Evolutionary conservation across 345 rosid species (phyloP).

Genomic region (Rhodomyrtus tomentosa): DNA sequence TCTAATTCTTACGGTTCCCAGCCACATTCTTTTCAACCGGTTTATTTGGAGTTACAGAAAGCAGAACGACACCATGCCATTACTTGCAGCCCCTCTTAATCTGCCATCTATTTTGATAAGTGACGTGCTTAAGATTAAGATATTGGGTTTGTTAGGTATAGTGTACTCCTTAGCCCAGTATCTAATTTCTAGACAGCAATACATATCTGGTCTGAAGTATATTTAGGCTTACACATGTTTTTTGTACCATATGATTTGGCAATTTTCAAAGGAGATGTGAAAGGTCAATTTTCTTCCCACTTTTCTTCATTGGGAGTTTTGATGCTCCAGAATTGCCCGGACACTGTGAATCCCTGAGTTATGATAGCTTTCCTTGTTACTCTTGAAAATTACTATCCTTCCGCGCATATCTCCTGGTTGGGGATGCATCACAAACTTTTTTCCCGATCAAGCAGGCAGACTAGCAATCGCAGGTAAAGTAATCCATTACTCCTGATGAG

Average conservation of each 20-base stretch:
- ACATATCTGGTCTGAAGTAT: conserved; percentile 80
- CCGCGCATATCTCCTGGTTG: background rate
- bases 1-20: conserved; percentile 75
- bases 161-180: conserved; percentile 70
- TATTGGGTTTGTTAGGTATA: conserved; percentile 74
- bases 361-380: background rate
- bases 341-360: background rate
- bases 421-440: background rate
- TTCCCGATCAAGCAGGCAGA: background rate
- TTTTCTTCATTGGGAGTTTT: background rate
- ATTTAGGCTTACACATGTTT: conserved; percentile 38
- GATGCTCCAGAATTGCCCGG: conserved; percentile 2
- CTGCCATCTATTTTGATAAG: conserved; percentile 79
- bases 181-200: conserved; percentile 90
- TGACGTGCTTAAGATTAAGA: conserved; percentile 73
- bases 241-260: conserved; percentile 18
- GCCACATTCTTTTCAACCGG: conserved; percentile 83
- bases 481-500: background rate
- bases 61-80: conserved; percentile 48
- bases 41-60: conserved; percentile 83
- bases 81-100: conserved; percentile 80
- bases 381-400: background rate
- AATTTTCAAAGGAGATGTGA: conserved; percentile 23
- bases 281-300: conserved; percentile 8
- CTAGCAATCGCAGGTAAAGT: background rate